Base-by-base conservation (phyloP, 139 green algal species). In the Micractinium conductrix region DNA sequence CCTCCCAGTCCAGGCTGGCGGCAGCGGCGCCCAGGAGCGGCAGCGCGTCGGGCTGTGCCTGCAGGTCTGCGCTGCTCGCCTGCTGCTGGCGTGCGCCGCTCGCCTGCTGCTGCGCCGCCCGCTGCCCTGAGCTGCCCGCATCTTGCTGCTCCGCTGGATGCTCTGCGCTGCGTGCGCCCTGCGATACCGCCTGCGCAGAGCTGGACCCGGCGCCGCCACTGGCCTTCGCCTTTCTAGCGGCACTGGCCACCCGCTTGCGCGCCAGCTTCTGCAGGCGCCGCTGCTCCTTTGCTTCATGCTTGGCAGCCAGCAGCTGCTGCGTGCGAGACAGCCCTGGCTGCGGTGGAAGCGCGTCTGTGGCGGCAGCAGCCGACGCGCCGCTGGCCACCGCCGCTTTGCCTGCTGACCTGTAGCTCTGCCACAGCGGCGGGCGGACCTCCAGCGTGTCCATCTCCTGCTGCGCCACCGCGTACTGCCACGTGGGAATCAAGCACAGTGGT, bases 391-490 rank as follows among this genome's bases (percentile, higher is more conserved):
- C 40, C n/a, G n/a, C n/a, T 30, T 72, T 71, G 1, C 72, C 21
- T 10, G 76, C 76, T 0, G 53, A 53, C 9, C 43, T 38, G 37
- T 82, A 82, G 26, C 38, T 38, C 76, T 38, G 60, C 76, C 76
- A 82, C 38, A 73, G 76, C 76, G 21, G 38, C 0, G 55, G 76
- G 38, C 40, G 30, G 12, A 28, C 38, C 4, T 55, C 76, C 2
- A 82, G 53, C 19, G 37, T n/a, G 40, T 0, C 55, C 40, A 82
- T 35, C 76, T 82, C 76, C 38, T 38, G 76, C 55, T 72, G 76
- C 0, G 76, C 78, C 26, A 33, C n/a, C 24, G 78, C 78, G 10
- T 83, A 74, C 78, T 83, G 78, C 78, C 78, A n/a, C n/a, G n/a
- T n/a, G n/a, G n/a, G n/a, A n/a, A n/a, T n/a, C n/a, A n/a, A n/a